Evolutionary conservation across 306 rosid genomes (phyloP), one percentile per base, ranked within the genome.

Genomic region (Nissolia schottii): DNA sequence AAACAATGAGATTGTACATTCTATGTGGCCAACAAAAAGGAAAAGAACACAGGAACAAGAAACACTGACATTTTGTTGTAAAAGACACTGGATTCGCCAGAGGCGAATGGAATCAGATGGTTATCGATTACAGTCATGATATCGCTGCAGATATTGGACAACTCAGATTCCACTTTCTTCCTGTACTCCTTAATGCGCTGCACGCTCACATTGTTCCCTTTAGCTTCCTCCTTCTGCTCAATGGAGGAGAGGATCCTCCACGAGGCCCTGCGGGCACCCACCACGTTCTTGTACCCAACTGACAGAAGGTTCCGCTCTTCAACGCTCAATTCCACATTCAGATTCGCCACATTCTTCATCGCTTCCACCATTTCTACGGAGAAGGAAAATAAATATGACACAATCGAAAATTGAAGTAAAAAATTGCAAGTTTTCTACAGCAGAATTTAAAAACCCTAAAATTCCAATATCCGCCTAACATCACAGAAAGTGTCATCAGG

Each of bases 241-340:
- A 81, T 66, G 40, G 85, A 81, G 13, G 81, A 81, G 15, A 81
- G 56, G 3, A 81, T 77, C 64, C 85, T 81, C 85, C 85, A 81
- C 18, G 85, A 81, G 7, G 85, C 85, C 38, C 85, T 71, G 20
- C 82, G 79, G 40, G 82, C 79, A 49, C 82, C 85, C 0, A 81
- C 74, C 27, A 77, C 76, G 51, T 81, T 77, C 76, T 81, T 81
- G 79, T 71, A 81, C 63, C 82, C 82, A 8, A 81, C 85, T 2
- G 82, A 81, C 1, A 81, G 73, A 24, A 81, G 79, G 50, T 81
- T 81, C 10, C 85, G 37, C 79, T 81, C 85, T 53, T 81, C 85
- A 7, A 77, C 53, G 2, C 63, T 81, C 45, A 81, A 67, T 59
- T 82, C 86, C 54, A 82, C 83, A 41, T 78, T 71, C 10, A 82